These are phyloP conservation scores for Penicillium hordei DNA, from an alignment of 2,329 filamentous ascomycete genomes.

Conservation along the genomic window DNA sequence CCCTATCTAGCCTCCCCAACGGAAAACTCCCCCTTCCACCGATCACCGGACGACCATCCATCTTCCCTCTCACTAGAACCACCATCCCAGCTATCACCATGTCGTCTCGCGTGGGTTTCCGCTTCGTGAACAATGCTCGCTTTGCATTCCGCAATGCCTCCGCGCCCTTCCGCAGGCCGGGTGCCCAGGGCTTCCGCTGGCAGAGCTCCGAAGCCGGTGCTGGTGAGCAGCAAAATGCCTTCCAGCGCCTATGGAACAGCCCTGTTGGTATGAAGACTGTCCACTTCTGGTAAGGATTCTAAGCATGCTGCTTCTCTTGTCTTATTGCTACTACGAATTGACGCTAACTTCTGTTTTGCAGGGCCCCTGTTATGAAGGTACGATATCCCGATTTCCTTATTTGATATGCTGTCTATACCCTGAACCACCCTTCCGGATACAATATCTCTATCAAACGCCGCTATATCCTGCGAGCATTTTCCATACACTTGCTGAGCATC, in stretches of 20 bases:
- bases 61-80: conserved; percentile 18
- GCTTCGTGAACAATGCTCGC: conserved; percentile 54
- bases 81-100: conserved; percentile 27
- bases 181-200: conserved; percentile 61
- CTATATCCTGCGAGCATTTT: too few species aligned
- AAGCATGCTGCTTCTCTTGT: not conserved
- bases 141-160: conserved; percentile 54
- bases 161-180: conserved; percentile 55
- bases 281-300: conserved; percentile 77
- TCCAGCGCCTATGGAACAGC: conserved; percentile 81
- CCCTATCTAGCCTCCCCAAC: conserved; percentile 5
- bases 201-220: conserved; percentile 64
- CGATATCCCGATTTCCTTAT: conserved; percentile 17
- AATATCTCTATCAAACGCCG: not conserved
- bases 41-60: conserved; percentile 23
- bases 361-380: conserved; percentile 92
- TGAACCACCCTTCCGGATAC: not conserved
- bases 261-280: conserved; percentile 86
- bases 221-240: conserved; percentile 50
- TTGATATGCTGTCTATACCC: conserved; percentile 1
- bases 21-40: conserved; percentile 24
- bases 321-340: not conserved
- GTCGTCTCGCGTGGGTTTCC: conserved; percentile 60
- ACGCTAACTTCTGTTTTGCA: conserved; percentile 39
- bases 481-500: not conserved